Evolutionary conservation across 164 flowering plant genomes (phyloP).

Genomic region (Protea cynaroides): DNA sequence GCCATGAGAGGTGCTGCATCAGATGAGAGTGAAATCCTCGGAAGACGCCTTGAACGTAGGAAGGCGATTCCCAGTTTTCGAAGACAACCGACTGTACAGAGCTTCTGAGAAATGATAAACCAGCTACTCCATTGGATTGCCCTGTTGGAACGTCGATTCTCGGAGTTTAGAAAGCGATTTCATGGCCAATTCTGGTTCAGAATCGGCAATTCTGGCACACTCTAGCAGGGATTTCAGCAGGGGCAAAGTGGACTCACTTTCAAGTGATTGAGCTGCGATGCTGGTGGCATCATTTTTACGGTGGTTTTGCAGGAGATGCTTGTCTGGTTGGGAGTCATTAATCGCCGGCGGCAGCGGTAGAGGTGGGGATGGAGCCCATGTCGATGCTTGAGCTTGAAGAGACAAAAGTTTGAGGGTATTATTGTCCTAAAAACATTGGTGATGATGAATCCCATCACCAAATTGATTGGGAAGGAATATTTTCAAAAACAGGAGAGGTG

Average conservation of each 20-base stretch:
- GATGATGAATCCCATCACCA: too few relatives aligned
- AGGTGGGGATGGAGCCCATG: conserved; percentile 26
- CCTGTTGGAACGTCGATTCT: conserved; percentile 51
- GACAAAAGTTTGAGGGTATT: too few relatives aligned
- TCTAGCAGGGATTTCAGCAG: conserved; percentile 44
- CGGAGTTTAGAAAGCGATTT: conserved; percentile 41
- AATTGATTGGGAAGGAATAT: too few relatives aligned
- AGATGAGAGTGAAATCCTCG: conserved; percentile 58
- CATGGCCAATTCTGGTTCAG: conserved; percentile 48
- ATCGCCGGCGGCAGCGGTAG: conserved; percentile 11
- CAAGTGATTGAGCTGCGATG: conserved; percentile 7
- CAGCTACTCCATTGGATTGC: conserved; percentile 66
- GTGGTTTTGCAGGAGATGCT: conserved; percentile 5
- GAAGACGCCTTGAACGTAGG: conserved; percentile 26
- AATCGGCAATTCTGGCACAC: conserved; percentile 53
- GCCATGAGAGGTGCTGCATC: too few relatives aligned
- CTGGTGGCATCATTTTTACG: conserved; percentile 11
- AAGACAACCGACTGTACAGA: conserved; percentile 32
- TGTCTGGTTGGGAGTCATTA: conserved; percentile 6
- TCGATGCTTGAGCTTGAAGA: conserved; percentile 10
- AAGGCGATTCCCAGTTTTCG: conserved; percentile 8
- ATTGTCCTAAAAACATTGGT: too few relatives aligned
- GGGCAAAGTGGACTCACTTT: conserved; percentile 35
- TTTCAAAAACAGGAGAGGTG: too few relatives aligned
- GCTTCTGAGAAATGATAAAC: conserved; percentile 69